Base-by-base conservation (phyloP, 208 protist genomes). In the Ichthyophonus hoferi region DNA sequence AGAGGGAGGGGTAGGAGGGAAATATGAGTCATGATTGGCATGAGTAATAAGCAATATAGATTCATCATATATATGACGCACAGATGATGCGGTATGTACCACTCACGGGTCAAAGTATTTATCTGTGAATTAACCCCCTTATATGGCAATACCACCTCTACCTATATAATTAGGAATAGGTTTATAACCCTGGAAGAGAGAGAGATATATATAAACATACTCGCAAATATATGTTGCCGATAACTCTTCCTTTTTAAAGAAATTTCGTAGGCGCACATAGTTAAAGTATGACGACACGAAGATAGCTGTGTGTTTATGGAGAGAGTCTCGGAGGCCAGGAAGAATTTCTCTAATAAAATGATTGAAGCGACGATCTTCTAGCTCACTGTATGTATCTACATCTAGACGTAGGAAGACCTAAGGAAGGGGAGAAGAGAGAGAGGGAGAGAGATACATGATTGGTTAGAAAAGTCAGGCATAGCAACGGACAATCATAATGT, bases 251-350 rank as follows among this genome's bases (percentile, higher is more conserved):
- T 96, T 94, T 83, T 97, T 95, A 88, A 99, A 94, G 91, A 95
- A 97, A 92, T 98, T 98, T 77, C 97, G 94, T 79, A 99, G 79
- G 12, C 96, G 93, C 67, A 98, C 96, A 95, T 96, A 99, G 86
- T 99, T 97, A 93, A 98, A 98, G 93, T 98, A 98, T 1, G 94
- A 96, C 7, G 96, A 95, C 7, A 98, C 95, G 40, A 97, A 96
- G 40, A 99, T 94, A 58, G 98, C 94, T 78, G 40, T 79, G 38
- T 79, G 83, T 38, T 31, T 33, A 12, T 67, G 38, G 12, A 38
- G 33, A 34, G 67, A 39, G 31, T 79, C 79, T 40, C 40, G 1
- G 1, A 91, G 31, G 35, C 38, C 67, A 17, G 84, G 89, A 1
- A 88, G 40, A 14, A 88, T 42, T 42, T 96, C 87, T 40, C 96